Conservation (phyloP, 805 yeast genomes). For the Cyberlindnera petersonii region DNA sequence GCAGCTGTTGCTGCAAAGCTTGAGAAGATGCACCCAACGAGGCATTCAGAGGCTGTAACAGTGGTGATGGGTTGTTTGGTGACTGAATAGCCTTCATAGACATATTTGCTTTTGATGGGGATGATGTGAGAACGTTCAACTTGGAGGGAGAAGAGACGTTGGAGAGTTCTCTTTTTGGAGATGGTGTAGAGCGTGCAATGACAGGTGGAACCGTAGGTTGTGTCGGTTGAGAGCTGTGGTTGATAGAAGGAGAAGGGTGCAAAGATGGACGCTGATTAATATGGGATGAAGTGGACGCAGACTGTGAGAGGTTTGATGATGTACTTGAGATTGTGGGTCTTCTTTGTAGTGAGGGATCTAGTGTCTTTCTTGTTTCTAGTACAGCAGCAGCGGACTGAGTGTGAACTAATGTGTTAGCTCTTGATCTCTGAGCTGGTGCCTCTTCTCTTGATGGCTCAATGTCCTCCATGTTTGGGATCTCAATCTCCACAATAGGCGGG, state of each 20-base stretch:
- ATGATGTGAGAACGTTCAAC: constrained; percentile 24
- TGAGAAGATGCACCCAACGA: constrained; percentile 13
- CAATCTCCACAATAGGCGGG: constrained; percentile 59
- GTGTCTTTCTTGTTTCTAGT: constrained; percentile 20
- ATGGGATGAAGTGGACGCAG: constrained; percentile 5
- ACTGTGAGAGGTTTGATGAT: constrained; percentile 6
- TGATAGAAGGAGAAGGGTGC: neutral
- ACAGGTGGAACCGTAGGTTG: constrained; percentile 16
- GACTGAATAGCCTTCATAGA: constrained; percentile 34
- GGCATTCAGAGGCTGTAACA: constrained; percentile 34
- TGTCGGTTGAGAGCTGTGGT: neutral
- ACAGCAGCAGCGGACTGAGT: constrained; percentile 20
- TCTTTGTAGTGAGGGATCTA: constrained; percentile 22
- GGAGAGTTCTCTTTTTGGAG: constrained; percentile 39
- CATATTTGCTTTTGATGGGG: constrained; percentile 37
- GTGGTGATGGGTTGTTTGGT: constrained; percentile 25
- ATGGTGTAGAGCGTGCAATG: constrained; percentile 38
- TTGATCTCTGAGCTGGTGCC: constrained; percentile 24
- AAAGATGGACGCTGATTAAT: neutral
- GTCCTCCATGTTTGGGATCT: constrained; percentile 65
- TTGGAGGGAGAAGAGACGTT: constrained; percentile 29
- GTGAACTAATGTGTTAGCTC: constrained; percentile 29
- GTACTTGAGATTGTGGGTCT: constrained; percentile 22
- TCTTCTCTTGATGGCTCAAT: constrained; percentile 22
- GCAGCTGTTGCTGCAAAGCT: constrained; percentile 1